phyloP scores from a whole-genome alignment of 176 grass and related monocot genomes.

The Canna indica region DNA sequence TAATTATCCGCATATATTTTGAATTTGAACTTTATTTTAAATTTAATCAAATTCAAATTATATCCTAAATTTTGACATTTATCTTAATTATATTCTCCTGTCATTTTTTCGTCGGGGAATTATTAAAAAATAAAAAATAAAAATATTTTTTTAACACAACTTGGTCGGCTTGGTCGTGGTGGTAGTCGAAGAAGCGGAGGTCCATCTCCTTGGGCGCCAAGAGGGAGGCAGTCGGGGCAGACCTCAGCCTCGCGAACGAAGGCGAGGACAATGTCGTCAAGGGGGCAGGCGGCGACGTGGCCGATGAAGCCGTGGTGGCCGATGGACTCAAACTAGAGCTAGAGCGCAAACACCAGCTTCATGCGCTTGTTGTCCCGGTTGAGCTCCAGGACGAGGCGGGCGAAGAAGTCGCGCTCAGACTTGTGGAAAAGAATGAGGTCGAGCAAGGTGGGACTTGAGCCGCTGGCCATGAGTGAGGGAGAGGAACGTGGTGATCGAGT shows the following conservation, averaged over 20 bases:
- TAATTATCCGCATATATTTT: no score
- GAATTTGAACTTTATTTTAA: no score
- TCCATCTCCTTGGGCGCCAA: slow-evolving; percentile 24
- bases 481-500: neutral
- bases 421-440: slow-evolving; percentile 42
- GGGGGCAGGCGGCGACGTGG: slow-evolving; percentile 20
- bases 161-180: slow-evolving; percentile 22
- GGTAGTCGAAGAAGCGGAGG: slow-evolving; percentile 31
- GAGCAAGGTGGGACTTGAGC: neutral
- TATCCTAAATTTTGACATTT: no score
- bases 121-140: no score
- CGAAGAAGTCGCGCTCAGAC: slow-evolving; percentile 31
- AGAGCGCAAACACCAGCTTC: slow-evolving; percentile 48
- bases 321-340: slow-evolving; percentile 48
- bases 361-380: slow-evolving; percentile 23
- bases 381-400: slow-evolving; percentile 29
- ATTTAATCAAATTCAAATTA: no score
- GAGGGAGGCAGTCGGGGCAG: slow-evolving; percentile 41
- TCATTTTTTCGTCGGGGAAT: no score
- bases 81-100: no score
- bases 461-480: slow-evolving; percentile 23
- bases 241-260: slow-evolving; percentile 41
- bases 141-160: no score
- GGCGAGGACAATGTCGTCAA: slow-evolving; percentile 26
- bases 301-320: slow-evolving; percentile 42